Percentiles rank a stretch among this genome's conserved stretches.
These are phyloP conservation scores for Solanum chacoense DNA, from an alignment of 305 asterid genomes.

Conservation along the genomic window DNA sequence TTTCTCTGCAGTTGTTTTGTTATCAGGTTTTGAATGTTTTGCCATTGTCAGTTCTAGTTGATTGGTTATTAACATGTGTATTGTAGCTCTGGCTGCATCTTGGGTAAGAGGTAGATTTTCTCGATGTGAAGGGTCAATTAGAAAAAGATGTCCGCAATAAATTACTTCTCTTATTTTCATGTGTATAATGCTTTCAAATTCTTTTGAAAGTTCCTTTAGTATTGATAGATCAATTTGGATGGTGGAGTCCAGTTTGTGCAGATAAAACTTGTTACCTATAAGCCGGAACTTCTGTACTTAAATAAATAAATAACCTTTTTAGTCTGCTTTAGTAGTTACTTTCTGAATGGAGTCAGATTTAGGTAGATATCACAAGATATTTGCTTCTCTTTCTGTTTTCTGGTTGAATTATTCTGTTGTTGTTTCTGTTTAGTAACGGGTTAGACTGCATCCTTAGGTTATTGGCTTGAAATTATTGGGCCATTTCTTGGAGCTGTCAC, in stretches of 20 bases:
- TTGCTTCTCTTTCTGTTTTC: background rate
- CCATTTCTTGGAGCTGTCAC: background rate
- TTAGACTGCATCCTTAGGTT: background rate
- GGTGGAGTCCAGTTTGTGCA: background rate
- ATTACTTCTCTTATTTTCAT: background rate
- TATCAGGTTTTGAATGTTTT: background rate
- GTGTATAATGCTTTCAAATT: background rate
- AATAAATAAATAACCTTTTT: background rate
- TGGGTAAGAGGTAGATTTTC: background rate
- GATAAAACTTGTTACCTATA: background rate
- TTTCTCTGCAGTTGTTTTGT: constrained; percentile 6
- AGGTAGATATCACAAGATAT: background rate
- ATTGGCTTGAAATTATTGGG: background rate
- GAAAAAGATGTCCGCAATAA: background rate
- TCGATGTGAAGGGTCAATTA: background rate
- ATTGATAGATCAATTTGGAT: background rate
- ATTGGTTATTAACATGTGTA: background rate
- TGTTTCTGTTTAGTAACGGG: background rate
- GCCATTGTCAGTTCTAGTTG: background rate
- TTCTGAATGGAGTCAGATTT: background rate
- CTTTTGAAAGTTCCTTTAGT: background rate
- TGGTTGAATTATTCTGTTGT: background rate
- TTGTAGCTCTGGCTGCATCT: background rate
- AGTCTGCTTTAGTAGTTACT: background rate
- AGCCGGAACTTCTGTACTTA: background rate